Evolutionary conservation across 2,329 filamentous ascomycete genomes (phyloP).

Genomic region (Scleromitrula shiraiana): DNA sequence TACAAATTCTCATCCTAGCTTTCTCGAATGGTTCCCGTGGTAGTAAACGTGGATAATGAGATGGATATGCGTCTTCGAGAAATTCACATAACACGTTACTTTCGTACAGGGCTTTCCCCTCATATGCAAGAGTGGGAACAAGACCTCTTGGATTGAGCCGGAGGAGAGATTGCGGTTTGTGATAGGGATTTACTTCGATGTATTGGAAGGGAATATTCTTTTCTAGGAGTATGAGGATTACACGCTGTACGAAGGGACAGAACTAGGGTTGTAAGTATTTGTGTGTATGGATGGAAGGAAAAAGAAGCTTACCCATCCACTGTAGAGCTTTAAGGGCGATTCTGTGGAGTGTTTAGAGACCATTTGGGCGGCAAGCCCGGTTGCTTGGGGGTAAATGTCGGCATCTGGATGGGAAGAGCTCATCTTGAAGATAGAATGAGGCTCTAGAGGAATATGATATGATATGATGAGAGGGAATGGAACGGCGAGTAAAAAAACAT

Average conservation of each 20-base stretch:
- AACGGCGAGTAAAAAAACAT: too few species aligned
- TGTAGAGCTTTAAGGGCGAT: slow-evolving; percentile 57
- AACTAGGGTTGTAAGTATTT: slow-evolving; percentile 12
- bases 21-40: slow-evolving; percentile 55
- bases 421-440: neutral
- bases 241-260: slow-evolving; percentile 61
- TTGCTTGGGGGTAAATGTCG: slow-evolving; percentile 36
- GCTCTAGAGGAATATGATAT: neutral
- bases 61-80: slow-evolving; percentile 60
- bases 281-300: neutral
- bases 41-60: slow-evolving; percentile 40
- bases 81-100: slow-evolving; percentile 68
- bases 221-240: slow-evolving; percentile 66
- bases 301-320: slow-evolving; percentile 53
- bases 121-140: slow-evolving; percentile 58
- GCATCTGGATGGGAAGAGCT: slow-evolving; percentile 17
- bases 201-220: slow-evolving; percentile 69
- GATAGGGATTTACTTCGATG: slow-evolving; percentile 70
- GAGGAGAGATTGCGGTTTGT: slow-evolving; percentile 61
- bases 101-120: slow-evolving; percentile 59
- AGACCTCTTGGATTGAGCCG: slow-evolving; percentile 67
- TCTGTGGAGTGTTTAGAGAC: slow-evolving; percentile 39
- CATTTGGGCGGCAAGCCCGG: slow-evolving; percentile 42
- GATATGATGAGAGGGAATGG: too few species aligned
- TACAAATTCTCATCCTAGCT: slow-evolving; percentile 58